Base-by-base conservation (phyloP, 1,284 basidiomycete genomes). In the Stygiomarasmius scandens region DNA sequence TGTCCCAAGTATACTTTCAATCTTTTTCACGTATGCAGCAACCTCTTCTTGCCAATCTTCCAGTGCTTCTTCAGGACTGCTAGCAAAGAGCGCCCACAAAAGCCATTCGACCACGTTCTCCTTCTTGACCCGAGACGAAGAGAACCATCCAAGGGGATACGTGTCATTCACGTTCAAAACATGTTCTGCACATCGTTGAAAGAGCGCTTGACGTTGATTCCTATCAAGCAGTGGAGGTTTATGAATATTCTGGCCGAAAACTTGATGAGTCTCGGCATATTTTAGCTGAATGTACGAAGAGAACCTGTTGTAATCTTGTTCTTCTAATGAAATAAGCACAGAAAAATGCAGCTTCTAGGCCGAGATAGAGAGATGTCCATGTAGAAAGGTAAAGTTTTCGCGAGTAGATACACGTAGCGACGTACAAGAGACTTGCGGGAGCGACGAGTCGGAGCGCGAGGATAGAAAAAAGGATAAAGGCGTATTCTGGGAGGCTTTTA, bases 61-160 rank as follows among this genome's bases (percentile, higher is more conserved):
- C 1, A 58, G 25, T 1, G 66, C 67, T 1, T 70, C 63, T 29
- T 68, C 66, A 25, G 69, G 67, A 9, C 67, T 69, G 41, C 71
- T 73, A 24, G 67, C 74, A 67, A 86, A 89, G 19, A 89, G 62
- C 0, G 84, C 82, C 85, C 86, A 88, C 5, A 84, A 70, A n/a
- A 87, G 66, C 86, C 86, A 88, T 52, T 87, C 82, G 3, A 75
- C 58, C 49, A 83, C 69, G 59, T 88, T 85, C 14, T 81, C 74
- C 24, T 75, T 77, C 50, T 72, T 73, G 56, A 83, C 58, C 19
- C 66, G 58, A 1, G 55, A 60, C 1, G 71, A 73, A 20, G 77
- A 68, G 66, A 88, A 87, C 86, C 87, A 89, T 27, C 81, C 81
- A 0, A 73, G 66, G 0, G 80, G 75, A 60, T 79, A 77, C 6